phyloP scores from a whole-genome alignment of 2,329 filamentous ascomycete species.

The Calonectria crousiana region DNA sequence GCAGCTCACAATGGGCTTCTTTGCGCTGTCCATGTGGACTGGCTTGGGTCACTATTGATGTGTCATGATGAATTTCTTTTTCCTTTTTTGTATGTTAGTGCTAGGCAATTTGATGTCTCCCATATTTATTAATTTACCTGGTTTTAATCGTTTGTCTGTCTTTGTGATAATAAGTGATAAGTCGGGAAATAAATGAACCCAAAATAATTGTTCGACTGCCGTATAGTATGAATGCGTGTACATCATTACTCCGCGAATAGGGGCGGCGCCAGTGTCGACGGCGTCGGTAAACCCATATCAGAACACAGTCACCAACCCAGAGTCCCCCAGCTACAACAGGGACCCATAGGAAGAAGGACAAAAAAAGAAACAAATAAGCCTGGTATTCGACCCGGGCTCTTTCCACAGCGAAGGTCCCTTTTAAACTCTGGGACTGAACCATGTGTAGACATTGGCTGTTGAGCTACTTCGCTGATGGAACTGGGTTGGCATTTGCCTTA shows the following conservation, averaged over 20 bases:
- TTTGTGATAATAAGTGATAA: not conserved
- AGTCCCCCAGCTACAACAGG: not conserved
- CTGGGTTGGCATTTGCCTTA: not conserved
- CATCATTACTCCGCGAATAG: not conserved
- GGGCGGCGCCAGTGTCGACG: not conserved
- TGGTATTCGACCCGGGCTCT: not conserved
- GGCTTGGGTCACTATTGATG: not conserved
- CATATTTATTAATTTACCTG: not conserved
- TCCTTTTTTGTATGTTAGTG: not conserved
- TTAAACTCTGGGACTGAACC: not conserved
- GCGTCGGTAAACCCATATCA: not conserved
- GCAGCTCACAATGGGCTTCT: conserved; percentile 3
- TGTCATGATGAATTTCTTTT: not conserved
- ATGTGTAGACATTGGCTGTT: not conserved
- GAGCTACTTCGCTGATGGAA: not conserved
- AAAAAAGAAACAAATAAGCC: not conserved
- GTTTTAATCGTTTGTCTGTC: not conserved
- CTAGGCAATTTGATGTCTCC: not conserved
- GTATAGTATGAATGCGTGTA: not conserved
- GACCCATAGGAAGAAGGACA: not conserved
- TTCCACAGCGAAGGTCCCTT: not conserved
- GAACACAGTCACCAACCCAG: not conserved
- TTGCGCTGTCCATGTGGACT: conserved; percentile 3
- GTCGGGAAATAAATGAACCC: not conserved
- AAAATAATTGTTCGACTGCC: not conserved